Percentiles rank a stretch among this genome's conserved stretches.
phyloP scores from a whole-genome alignment of 257 asterid species.

The Vinca minor region DNA sequence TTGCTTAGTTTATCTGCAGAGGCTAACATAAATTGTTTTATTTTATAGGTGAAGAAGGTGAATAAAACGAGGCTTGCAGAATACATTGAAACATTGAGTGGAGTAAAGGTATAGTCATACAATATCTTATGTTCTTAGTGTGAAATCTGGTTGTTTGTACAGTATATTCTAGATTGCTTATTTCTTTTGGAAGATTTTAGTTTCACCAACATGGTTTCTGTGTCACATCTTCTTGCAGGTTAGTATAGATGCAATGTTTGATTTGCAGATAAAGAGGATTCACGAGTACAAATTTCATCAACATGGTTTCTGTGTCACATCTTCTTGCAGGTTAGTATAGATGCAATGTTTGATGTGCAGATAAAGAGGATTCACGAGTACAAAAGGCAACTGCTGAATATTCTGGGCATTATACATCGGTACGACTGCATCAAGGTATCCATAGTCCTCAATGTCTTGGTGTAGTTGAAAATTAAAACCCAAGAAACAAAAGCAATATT shows the following conservation, averaged over 20 bases:
- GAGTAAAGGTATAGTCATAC: constrained; percentile 34
- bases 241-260: constrained; percentile 46
- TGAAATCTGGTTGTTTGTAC: background rate
- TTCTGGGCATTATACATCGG: constrained; percentile 31
- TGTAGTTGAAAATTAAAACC: background rate
- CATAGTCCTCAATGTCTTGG: background rate
- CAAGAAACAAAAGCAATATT: background rate
- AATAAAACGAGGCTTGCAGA: constrained; percentile 47
- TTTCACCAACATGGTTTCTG: background rate
- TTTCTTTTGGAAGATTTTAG: background rate
- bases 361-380: constrained; percentile 42
- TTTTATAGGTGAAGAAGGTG: constrained; percentile 34
- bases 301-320: background rate
- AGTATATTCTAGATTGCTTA: background rate
- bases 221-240: constrained; percentile 25
- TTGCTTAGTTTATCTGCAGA: background rate
- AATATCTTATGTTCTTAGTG: background rate
- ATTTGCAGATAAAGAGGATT: constrained; percentile 45
- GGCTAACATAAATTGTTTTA: background rate
- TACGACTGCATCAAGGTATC: constrained; percentile 49
- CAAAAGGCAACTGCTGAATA: constrained; percentile 32
- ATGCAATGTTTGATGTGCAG: constrained; percentile 48
- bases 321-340: constrained; percentile 39
- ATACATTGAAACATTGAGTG: constrained; percentile 38
- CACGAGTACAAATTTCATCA: constrained; percentile 33